These are phyloP conservation scores for Suhomyces bribrorum DNA, from an alignment of 1,139 yeast species.

Conservation along the genomic window DNA sequence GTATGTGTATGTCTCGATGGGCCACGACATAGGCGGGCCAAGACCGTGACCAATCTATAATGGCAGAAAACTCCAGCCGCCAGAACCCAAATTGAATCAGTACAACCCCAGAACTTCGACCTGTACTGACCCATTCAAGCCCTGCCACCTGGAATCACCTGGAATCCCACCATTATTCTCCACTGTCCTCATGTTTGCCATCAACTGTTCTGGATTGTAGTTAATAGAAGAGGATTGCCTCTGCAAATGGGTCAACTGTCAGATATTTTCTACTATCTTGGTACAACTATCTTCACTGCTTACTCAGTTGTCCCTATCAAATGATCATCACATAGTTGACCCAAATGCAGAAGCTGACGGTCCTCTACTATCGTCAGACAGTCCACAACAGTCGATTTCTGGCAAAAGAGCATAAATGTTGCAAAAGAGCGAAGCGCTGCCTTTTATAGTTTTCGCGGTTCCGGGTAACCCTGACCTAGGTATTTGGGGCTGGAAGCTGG, in stretches of 20 bases:
- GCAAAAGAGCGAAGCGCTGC: background rate
- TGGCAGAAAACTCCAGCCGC: too few relatives aligned
- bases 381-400: conserved; percentile 4
- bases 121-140: too few relatives aligned
- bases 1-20: too few relatives aligned
- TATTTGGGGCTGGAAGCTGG: background rate
- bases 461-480: conserved; percentile 11
- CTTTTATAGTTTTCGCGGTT: conserved; percentile 1
- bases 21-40: too few relatives aligned
- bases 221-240: background rate
- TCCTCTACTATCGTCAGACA: conserved; percentile 9
- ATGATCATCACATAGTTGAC: conserved; percentile 23
- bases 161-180: too few relatives aligned
- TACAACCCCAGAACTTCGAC: too few relatives aligned
- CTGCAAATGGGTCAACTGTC: conserved; percentile 2
- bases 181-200: background rate
- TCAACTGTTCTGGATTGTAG: background rate
- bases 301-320: conserved; percentile 46
- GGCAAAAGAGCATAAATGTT: background rate
- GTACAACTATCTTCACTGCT: conserved; percentile 25
- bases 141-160: too few relatives aligned
- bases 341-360: conserved; percentile 1
- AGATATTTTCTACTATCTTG: conserved; percentile 27
- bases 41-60: too few relatives aligned
- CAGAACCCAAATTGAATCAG: too few relatives aligned